Conservation (phyloP, 2,329 filamentous ascomycete genomes). For the Emericellopsis atlantica region DNA sequence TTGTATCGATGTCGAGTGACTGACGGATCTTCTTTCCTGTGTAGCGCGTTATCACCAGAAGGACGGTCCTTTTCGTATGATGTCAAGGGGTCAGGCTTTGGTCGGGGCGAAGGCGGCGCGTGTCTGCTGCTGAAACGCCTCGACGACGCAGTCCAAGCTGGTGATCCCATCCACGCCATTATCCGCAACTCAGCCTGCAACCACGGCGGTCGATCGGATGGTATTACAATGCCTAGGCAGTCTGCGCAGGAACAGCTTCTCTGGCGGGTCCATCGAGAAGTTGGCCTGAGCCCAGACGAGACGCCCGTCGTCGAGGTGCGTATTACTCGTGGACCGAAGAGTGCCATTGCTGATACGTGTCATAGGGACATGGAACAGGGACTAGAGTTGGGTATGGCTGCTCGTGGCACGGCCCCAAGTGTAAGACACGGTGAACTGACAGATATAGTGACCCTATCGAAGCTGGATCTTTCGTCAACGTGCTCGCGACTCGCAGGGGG, state of each 20-base stretch:
- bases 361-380: constrained; percentile 34
- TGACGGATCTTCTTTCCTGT: too few relatives aligned
- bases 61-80: constrained; percentile 43
- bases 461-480: constrained; percentile 17
- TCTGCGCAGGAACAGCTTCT: constrained; percentile 28
- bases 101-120: constrained; percentile 48
- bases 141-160: constrained; percentile 40
- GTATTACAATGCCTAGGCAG: constrained; percentile 35
- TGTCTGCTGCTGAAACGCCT: constrained; percentile 46
- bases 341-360: too few relatives aligned
- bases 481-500: background rate
- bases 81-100: constrained; percentile 49
- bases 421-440: constrained; percentile 18
- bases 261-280: constrained; percentile 19
- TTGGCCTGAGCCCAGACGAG: constrained; percentile 17
- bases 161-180: constrained; percentile 25
- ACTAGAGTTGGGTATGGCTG: constrained; percentile 39
- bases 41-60: constrained; percentile 11
- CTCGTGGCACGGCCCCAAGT: too few relatives aligned
- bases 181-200: constrained; percentile 16
- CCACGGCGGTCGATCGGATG: constrained; percentile 21
- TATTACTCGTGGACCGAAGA: constrained; percentile 5
- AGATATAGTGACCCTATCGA: constrained; percentile 28
- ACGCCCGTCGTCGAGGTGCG: constrained; percentile 25
- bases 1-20: too few relatives aligned